phyloP scores from a whole-genome alignment of 306 rosid species.

The Rosa chinensis region DNA sequence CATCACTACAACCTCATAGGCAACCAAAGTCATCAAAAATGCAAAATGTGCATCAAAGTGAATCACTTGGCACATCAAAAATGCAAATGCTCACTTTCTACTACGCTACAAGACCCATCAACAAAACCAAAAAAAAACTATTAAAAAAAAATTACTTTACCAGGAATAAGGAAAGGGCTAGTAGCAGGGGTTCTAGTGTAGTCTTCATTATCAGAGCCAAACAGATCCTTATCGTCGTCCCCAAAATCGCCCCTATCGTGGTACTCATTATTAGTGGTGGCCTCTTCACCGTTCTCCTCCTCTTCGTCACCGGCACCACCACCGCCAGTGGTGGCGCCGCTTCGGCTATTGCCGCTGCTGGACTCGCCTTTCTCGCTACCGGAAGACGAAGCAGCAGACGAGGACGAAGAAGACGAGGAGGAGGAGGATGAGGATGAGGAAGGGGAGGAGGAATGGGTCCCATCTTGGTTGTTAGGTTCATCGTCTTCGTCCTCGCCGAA shows the following conservation, averaged over 20 bases:
- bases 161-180: constrained; percentile 79
- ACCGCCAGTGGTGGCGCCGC: constrained; percentile 49
- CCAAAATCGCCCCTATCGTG: constrained; percentile 21
- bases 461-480: constrained; percentile 36
- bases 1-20: no score
- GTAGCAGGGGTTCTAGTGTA: constrained; percentile 70
- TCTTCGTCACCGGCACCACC: constrained; percentile 43
- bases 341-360: constrained; percentile 39
- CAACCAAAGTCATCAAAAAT: neutral
- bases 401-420: constrained; percentile 31
- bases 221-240: constrained; percentile 70
- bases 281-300: constrained; percentile 58
- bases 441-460: constrained; percentile 59
- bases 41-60: neutral
- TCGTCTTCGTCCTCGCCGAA: constrained; percentile 69
- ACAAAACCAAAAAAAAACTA: neutral
- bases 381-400: constrained; percentile 51
- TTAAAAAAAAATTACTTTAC: constrained; percentile 30
- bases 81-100: neutral
- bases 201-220: constrained; percentile 87
- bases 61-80: neutral
- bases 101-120: neutral
- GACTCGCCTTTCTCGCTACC: constrained; percentile 46
- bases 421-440: constrained; percentile 57
- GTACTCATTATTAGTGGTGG: constrained; percentile 29